Evolutionary conservation across 2,329 filamentous ascomycete species (phyloP), one percentile per base, ranked within the genome.

Genomic region (Emmonsiellopsis sp.): DNA sequence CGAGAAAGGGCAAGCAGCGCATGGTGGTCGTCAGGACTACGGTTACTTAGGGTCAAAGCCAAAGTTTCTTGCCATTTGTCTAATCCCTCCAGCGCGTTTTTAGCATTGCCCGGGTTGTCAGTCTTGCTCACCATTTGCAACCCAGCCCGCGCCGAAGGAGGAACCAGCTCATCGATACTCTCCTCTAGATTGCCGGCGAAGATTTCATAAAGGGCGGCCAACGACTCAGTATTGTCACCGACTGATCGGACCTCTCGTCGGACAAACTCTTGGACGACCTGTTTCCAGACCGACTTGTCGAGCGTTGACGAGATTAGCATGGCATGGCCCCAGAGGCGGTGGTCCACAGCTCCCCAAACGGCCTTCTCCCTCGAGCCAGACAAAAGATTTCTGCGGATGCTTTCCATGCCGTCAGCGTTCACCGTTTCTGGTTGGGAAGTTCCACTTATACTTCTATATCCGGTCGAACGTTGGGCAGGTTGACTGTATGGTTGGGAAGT

Each of bases 1-100:
- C 83, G 87, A 11, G 92, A 92, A 31, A 98, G 79, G 0, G 89
- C 83, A 53, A 87, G 78, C 31, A 98, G 73, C 5, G 90, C 90
- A 54, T 84, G 81, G 8, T 80, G 78, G 69, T 98, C 93, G 31
- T 88, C 85, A 2, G 79, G 71, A 57, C 87, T 95, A 56, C 93
- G 84, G 69, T 98, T 98, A 71, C 87, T 92, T 42, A 96, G 71
- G 30, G 97, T 82, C 55, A 98, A 75, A 1, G 85, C 82, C 40
- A 97, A 74, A 0, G 93, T 96, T 70, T 98, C 93, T 43, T 84
- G 84, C 93, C 93, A 98, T 68, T 90, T 90, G 63, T 97, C 88
- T 16, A 98, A 76, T 4, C 93, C 93, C 62, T 89, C 87, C 5
- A 92, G 76, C 0, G 85, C 84, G 67, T 93, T 89, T 59, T 83